Evolutionary conservation across 208 protist species (phyloP).

Genomic region (Leishmania lainsoni): DNA sequence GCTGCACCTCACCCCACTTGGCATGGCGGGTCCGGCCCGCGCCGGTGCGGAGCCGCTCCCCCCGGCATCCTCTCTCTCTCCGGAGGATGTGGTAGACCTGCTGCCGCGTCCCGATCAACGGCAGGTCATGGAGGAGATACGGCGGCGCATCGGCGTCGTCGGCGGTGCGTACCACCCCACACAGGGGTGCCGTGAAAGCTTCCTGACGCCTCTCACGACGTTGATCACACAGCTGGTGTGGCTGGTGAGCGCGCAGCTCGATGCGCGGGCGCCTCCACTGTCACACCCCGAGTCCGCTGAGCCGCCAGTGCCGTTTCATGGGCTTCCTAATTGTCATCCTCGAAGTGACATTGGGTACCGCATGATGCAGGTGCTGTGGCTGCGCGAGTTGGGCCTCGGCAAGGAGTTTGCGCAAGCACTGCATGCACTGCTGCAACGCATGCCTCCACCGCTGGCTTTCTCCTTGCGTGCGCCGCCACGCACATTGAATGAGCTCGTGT

Average conservation of each 20-base stretch:
- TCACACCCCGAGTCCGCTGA: background rate
- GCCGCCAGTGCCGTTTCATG: constrained; percentile 40
- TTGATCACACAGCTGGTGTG: constrained; percentile 71
- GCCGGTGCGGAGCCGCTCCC: constrained; percentile 29
- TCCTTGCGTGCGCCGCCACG: constrained; percentile 33
- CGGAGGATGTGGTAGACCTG: constrained; percentile 21
- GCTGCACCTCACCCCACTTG: constrained; percentile 50
- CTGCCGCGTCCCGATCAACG: constrained; percentile 48
- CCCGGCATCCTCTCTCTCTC: constrained; percentile 3
- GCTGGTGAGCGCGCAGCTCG: constrained; percentile 40
- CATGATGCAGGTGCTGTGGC: constrained; percentile 77
- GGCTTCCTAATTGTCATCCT: constrained; percentile 41
- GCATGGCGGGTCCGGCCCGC: constrained; percentile 24
- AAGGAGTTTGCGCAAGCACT: constrained; percentile 35
- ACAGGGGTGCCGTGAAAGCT: constrained; percentile 47
- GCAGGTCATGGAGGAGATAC: constrained; percentile 54
- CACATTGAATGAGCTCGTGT: constrained; percentile 54
- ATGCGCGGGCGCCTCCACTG: constrained; percentile 31
- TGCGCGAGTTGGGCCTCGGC: constrained; percentile 61
- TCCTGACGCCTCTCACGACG: constrained; percentile 65
- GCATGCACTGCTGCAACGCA: constrained; percentile 15
- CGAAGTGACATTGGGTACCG: constrained; percentile 50
- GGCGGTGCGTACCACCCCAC: constrained; percentile 65
- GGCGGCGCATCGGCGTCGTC: constrained; percentile 52
- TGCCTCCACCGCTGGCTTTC: constrained; percentile 35